These are phyloP conservation scores for Linnemannia schmuckeri DNA, from an alignment of 192 early-diverging fungal genomes.

Conservation along the genomic window DNA sequence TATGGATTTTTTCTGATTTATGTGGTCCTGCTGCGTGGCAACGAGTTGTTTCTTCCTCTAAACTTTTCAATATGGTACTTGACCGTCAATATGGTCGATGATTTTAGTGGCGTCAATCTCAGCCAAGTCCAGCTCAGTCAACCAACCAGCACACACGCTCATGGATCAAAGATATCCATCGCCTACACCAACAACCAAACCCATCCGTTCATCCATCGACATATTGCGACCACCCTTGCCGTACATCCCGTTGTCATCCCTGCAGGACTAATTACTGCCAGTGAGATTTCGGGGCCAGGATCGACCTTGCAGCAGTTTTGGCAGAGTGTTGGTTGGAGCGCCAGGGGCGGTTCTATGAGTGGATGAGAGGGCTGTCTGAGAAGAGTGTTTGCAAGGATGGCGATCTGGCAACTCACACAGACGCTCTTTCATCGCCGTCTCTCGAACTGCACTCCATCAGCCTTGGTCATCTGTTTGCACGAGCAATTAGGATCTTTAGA, in stretches of 20 bases:
- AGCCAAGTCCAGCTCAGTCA: neutral
- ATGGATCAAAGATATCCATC: slow-evolving; percentile 4
- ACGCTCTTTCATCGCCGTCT: neutral
- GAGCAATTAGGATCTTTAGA: neutral
- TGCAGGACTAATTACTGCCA: neutral
- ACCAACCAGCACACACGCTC: neutral
- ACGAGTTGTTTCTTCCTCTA: slow-evolving; percentile 18
- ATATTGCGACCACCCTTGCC: neutral
- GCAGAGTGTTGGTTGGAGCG: neutral
- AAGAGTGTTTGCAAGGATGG: neutral
- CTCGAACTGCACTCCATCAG: neutral
- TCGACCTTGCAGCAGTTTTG: neutral
- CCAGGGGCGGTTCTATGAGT: neutral
- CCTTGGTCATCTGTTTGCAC: neutral
- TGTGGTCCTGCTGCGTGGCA: slow-evolving; percentile 3
- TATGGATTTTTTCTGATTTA: neutral
- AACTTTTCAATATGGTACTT: slow-evolving; percentile 44
- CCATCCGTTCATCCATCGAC: slow-evolving; percentile 25
- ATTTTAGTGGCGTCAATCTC: slow-evolving; percentile 13
- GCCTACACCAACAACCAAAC: neutral
- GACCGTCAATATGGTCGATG: neutral
- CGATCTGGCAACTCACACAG: neutral
- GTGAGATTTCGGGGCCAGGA: neutral
- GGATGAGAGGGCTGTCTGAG: neutral
- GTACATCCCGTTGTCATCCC: neutral